Conservation (phyloP, 139 green algal genomes). For the Chlamydomonas sphaeroides region DNA sequence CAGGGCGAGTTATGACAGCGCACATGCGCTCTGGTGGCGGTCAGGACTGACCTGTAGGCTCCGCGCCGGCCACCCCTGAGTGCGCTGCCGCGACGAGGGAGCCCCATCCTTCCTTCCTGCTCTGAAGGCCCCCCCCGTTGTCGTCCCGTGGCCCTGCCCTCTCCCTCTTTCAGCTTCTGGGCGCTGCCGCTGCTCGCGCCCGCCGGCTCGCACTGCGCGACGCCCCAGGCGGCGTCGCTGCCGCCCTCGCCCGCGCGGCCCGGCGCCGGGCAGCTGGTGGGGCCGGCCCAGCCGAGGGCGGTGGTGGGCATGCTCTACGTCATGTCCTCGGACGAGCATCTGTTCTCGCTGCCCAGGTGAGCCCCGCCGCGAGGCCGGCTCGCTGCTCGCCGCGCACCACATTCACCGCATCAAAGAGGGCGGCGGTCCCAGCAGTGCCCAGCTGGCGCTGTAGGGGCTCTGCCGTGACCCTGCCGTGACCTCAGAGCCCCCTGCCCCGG, state of each 20-base stretch:
- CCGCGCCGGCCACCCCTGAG: no score
- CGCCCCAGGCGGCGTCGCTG: background rate
- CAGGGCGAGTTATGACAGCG: no score
- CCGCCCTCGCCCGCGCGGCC: background rate
- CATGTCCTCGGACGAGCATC: background rate
- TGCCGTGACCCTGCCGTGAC: no score
- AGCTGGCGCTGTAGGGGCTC: no score
- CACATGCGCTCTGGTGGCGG: no score
- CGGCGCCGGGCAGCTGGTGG: background rate
- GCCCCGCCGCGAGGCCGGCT: background rate
- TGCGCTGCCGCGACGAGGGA: no score
- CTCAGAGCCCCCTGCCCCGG: background rate
- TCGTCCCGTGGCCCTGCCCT: no score
- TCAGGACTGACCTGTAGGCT: no score
- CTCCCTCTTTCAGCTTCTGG: slow-evolving; percentile 1
- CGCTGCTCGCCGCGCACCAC: background rate
- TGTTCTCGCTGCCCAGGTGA: background rate
- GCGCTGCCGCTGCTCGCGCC: background rate
- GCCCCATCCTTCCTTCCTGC: no score
- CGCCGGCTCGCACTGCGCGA: background rate
- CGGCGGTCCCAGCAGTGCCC: no score
- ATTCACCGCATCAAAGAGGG: background rate
- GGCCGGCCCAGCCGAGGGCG: background rate
- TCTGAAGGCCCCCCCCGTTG: no score
- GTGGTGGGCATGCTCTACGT: slow-evolving; percentile 9